These are phyloP conservation scores for Eimeria falciformis DNA, from an alignment of 169 alveolate species.

Conservation along the genomic window DNA sequence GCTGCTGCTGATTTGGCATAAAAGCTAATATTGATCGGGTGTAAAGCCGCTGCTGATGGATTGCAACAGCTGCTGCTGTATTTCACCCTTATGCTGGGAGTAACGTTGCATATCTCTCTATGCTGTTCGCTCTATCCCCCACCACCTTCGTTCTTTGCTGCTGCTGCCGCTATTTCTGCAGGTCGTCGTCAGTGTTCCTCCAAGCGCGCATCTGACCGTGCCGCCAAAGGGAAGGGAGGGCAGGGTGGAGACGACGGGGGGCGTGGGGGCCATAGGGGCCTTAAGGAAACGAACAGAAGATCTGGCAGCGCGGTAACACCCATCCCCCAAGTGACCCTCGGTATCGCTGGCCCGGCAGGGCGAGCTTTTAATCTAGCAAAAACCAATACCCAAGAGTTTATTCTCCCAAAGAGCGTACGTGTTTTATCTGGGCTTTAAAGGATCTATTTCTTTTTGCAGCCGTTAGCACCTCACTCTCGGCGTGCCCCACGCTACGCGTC, in stretches of 20 bases:
- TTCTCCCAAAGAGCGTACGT: conserved; percentile 54
- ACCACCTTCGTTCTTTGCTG: too few species aligned
- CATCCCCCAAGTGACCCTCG: conserved; percentile 65
- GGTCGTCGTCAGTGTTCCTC: conserved; percentile 63
- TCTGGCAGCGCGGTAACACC: conserved; percentile 48
- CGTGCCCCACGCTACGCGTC: too few species aligned
- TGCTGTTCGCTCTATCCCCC: too few species aligned
- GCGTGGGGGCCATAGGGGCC: not conserved
- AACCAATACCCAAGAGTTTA: conserved; percentile 33
- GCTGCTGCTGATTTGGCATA: too few species aligned
- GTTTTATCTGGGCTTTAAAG: too few species aligned
- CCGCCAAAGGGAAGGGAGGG: conserved; percentile 26
- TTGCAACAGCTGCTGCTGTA: too few species aligned
- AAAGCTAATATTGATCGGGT: too few species aligned
- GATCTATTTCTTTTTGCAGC: too few species aligned
- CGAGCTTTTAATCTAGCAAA: conserved; percentile 61
- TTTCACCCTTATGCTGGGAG: too few species aligned
- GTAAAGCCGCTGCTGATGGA: too few species aligned
- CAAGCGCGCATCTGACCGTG: conserved; percentile 37
- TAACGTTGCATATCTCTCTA: too few species aligned
- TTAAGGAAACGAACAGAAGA: conserved; percentile 19
- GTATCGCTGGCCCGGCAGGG: conserved; percentile 71
- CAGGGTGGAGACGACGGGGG: not conserved
- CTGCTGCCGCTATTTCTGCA: not conserved
- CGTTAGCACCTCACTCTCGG: too few species aligned